Evolutionary conservation across 345 rosid genomes (phyloP).

Genomic region (Jatropha curcas): DNA sequence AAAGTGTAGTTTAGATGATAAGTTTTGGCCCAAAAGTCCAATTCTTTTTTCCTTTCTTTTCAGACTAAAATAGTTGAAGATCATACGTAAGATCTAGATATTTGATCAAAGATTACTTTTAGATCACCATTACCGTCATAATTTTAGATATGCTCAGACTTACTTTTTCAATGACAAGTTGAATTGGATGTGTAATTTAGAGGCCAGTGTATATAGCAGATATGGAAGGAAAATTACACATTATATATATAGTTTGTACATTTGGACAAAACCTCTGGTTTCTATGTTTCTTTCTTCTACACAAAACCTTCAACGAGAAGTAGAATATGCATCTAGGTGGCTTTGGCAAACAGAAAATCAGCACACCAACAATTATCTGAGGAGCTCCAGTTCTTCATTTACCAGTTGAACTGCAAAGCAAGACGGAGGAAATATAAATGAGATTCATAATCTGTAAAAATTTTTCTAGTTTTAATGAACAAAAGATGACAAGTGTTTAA

Average conservation of each 20-base stretch:
- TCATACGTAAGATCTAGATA: too few species aligned
- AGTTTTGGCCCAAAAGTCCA: too few species aligned
- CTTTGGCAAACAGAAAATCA: slow-evolving; percentile 14
- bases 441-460: slow-evolving; percentile 1
- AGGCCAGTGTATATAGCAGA: slow-evolving; percentile 1
- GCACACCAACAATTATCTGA: slow-evolving; percentile 17
- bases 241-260: neutral
- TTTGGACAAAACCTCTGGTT: slow-evolving; percentile 20
- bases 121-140: too few species aligned
- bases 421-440: slow-evolving; percentile 16
- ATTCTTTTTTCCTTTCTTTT: too few species aligned
- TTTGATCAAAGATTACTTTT: too few species aligned
- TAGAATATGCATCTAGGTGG: slow-evolving; percentile 30
- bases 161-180: neutral
- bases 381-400: slow-evolving; percentile 27
- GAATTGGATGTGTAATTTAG: neutral
- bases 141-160: neutral
- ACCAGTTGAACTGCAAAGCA: slow-evolving; percentile 51
- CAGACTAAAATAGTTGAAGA: too few species aligned
- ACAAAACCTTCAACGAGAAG: slow-evolving; percentile 15
- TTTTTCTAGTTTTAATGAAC: neutral
- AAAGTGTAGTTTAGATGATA: too few species aligned
- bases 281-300: slow-evolving; percentile 8
- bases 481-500: neutral
- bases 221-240: neutral